Evolutionary conservation across 2,329 filamentous ascomycete species (phyloP).

Genomic region (Penicillium sp.): DNA sequence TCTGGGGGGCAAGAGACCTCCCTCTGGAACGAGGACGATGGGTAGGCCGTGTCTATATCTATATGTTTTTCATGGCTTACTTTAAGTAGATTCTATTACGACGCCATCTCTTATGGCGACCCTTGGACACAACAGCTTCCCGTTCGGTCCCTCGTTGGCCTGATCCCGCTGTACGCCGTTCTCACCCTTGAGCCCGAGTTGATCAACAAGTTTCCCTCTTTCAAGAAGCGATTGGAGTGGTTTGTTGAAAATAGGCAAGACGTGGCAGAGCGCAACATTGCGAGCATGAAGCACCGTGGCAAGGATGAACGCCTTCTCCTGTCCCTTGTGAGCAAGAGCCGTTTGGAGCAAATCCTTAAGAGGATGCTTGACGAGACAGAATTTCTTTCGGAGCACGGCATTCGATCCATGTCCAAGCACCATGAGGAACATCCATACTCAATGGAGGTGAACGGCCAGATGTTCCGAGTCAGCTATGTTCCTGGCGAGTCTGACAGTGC

Average conservation of each 20-base stretch:
- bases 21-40: no score
- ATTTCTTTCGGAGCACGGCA: slow-evolving; percentile 81
- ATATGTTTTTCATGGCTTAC: no score
- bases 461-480: slow-evolving; percentile 78
- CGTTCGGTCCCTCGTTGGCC: slow-evolving; percentile 79
- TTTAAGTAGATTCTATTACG: slow-evolving; percentile 96
- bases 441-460: slow-evolving; percentile 91
- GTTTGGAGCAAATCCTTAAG: slow-evolving; percentile 77
- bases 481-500: slow-evolving; percentile 94
- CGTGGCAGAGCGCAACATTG: slow-evolving; percentile 85
- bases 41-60: no score
- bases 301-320: slow-evolving; percentile 82
- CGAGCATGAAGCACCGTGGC: slow-evolving; percentile 79
- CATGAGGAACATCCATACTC: slow-evolving; percentile 84
- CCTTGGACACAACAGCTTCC: slow-evolving; percentile 89
- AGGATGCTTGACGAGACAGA: slow-evolving; percentile 91
- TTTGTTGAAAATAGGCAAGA: slow-evolving; percentile 83
- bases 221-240: slow-evolving; percentile 90
- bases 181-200: slow-evolving; percentile 88
- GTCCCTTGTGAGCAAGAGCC: slow-evolving; percentile 83
- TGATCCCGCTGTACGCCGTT: slow-evolving; percentile 88
- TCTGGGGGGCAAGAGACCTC: no score
- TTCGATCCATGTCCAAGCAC: slow-evolving; percentile 82
- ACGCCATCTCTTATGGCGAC: slow-evolving; percentile 91
- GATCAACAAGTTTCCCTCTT: slow-evolving; percentile 80